A percentile compares a stretch with the other conserved stretches of the same genome.
phyloP scores from a whole-genome alignment of 345 rosid genomes.

The Turnera subulata region DNA sequence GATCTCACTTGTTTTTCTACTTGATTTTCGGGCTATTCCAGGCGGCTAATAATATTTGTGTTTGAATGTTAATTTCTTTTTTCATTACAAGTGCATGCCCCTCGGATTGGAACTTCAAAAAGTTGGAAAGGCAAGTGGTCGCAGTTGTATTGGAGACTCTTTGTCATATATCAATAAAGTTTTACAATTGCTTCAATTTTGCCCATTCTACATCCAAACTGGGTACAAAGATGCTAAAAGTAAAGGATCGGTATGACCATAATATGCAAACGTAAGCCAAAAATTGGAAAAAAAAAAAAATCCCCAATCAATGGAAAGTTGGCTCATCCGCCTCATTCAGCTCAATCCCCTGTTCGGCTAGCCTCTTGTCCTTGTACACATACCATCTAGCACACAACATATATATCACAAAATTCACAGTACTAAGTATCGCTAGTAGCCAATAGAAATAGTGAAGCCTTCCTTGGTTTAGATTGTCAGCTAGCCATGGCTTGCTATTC shows the following conservation, averaged over 20 bases:
- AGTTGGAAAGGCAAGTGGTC: too few species aligned
- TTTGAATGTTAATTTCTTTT: too few species aligned
- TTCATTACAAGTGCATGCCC: too few species aligned
- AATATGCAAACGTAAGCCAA: neutral
- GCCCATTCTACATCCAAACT: neutral
- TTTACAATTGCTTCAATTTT: too few species aligned
- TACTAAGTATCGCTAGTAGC: constrained; percentile 63
- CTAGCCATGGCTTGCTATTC: constrained; percentile 61
- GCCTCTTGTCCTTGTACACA: constrained; percentile 87
- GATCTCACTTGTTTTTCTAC: too few species aligned
- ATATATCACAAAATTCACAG: constrained; percentile 50
- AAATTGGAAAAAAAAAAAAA: neutral
- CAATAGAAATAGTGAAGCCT: constrained; percentile 81
- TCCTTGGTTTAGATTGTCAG: constrained; percentile 77
- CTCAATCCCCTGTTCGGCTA: constrained; percentile 65
- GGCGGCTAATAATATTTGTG: too few species aligned
- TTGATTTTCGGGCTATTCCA: too few species aligned
- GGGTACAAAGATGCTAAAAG: neutral
- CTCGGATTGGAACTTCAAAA: too few species aligned
- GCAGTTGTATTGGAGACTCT: too few species aligned
- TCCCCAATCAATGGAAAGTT: constrained; percentile 34
- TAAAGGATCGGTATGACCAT: neutral
- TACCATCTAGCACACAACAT: constrained; percentile 71
- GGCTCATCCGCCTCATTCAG: constrained; percentile 49
- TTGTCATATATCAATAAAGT: too few species aligned